Evolutionary conservation across 495 filamentous ascomycete species (phyloP).

Genomic region (Paragyromitra xinjiangensis): DNA sequence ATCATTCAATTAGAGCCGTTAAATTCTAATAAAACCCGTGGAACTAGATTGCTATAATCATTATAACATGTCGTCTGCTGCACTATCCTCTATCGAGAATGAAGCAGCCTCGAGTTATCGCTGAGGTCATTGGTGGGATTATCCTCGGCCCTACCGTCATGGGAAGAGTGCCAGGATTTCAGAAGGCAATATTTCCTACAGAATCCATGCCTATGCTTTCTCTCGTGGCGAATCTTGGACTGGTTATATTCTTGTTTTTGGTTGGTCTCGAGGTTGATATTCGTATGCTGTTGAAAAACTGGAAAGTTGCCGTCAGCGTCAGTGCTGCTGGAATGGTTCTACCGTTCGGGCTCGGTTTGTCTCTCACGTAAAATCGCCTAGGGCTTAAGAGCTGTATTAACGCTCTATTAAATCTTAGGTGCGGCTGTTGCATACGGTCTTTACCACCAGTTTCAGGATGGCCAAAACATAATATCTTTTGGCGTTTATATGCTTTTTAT

Average conservation of each 20-base stretch:
- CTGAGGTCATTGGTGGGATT: slow-evolving; percentile 94
- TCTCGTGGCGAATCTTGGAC: slow-evolving; percentile 87
- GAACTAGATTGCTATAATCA: slow-evolving; percentile 80
- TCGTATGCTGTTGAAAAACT: slow-evolving; percentile 83
- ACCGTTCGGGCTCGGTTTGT: slow-evolving; percentile 71
- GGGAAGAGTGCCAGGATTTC: slow-evolving; percentile 78
- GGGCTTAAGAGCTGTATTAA: slow-evolving; percentile 13
- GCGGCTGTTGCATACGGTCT: slow-evolving; percentile 85
- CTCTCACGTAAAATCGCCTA: neutral
- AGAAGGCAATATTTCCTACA: slow-evolving; percentile 74
- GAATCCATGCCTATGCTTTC: slow-evolving; percentile 73
- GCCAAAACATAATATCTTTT: slow-evolving; percentile 72
- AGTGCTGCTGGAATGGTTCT: slow-evolving; percentile 85
- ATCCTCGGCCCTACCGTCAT: slow-evolving; percentile 80
- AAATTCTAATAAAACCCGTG: slow-evolving; percentile 51
- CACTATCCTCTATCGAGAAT: slow-evolving; percentile 85
- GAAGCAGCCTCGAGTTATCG: slow-evolving; percentile 91
- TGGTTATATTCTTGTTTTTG: slow-evolving; percentile 90
- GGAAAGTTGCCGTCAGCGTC: slow-evolving; percentile 83
- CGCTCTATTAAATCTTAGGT: slow-evolving; percentile 64
- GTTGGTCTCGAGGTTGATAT: slow-evolving; percentile 93
- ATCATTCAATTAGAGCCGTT: slow-evolving; percentile 20
- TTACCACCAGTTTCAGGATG: slow-evolving; percentile 78
- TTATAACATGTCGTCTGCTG: slow-evolving; percentile 85
- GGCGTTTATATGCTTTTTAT: slow-evolving; percentile 91